A percentile compares a stretch with the other conserved stretches of the same genome.
phyloP scores from a whole-genome alignment of 768 basidiomycete genomes.

The Boletus rex-veris region DNA sequence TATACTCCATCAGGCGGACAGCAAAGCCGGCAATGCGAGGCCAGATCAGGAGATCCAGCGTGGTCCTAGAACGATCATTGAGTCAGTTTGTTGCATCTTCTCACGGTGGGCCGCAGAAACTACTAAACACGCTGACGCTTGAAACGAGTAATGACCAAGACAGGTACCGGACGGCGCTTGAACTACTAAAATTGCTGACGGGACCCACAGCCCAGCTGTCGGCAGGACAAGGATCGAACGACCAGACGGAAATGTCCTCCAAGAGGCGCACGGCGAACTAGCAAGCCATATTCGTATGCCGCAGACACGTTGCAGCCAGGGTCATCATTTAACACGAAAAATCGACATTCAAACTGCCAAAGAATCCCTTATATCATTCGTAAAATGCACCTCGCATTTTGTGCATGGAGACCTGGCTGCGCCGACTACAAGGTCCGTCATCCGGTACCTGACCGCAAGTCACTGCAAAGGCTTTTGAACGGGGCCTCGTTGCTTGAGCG shows the following conservation, averaged over 20 bases:
- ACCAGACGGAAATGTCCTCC: neutral
- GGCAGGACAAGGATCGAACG: neutral
- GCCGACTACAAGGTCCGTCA: no score
- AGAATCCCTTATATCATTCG: neutral
- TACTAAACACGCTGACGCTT: slow-evolving; percentile 20
- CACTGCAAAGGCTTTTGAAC: neutral
- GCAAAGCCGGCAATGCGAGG: no score
- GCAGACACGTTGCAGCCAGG: slow-evolving; percentile 9
- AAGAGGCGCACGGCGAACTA: neutral
- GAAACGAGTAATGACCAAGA: neutral
- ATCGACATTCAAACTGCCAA: neutral
- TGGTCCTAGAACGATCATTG: neutral
- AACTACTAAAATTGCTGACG: slow-evolving; percentile 21
- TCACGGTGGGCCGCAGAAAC: slow-evolving; percentile 6
- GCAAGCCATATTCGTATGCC: neutral
- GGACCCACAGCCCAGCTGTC: neutral
- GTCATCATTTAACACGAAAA: neutral
- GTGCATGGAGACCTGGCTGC: neutral
- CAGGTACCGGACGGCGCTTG: neutral
- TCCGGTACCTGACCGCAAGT: no score
- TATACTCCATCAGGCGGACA: slow-evolving; percentile 13
- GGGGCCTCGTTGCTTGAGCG: slow-evolving; percentile 18
- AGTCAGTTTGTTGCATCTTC: neutral
- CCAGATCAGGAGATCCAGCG: slow-evolving; percentile 1
- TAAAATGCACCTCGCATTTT: slow-evolving; percentile 10